Percentiles rank a stretch among this genome's conserved stretches.
Evolutionary conservation across 1,139 yeast genomes (phyloP).

Genomic region (Yarrowia galli): DNA sequence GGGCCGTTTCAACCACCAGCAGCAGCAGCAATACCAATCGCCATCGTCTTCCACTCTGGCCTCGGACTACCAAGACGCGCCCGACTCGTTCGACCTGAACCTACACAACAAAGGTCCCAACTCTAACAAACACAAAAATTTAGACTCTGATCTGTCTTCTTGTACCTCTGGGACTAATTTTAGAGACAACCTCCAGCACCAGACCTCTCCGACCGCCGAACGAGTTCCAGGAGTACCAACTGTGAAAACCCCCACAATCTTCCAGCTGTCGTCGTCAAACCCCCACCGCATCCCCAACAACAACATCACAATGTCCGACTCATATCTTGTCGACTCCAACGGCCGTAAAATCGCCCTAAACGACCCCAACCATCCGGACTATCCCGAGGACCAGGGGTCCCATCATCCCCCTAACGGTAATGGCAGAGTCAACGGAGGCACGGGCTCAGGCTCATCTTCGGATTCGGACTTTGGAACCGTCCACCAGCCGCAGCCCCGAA

Average conservation of each 20-base stretch:
- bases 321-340: conserved; percentile 31
- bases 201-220: neutral
- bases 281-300: neutral
- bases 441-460: neutral
- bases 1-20: neutral
- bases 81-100: conserved; percentile 30
- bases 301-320: conserved; percentile 15
- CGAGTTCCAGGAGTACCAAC: too few relatives aligned
- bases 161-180: conserved; percentile 7
- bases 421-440: neutral
- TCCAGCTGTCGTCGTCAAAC: neutral
- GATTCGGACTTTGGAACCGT: conserved; percentile 18
- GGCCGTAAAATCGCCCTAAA: conserved; percentile 33
- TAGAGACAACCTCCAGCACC: conserved; percentile 19
- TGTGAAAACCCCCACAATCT: too few relatives aligned
- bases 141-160: conserved; percentile 30
- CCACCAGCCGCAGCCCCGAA: conserved; percentile 25
- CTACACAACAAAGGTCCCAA: conserved; percentile 27
- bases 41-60: conserved; percentile 23
- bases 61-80: conserved; percentile 34
- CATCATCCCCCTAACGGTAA: conserved; percentile 5
- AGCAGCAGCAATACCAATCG: neutral
- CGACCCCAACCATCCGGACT: conserved; percentile 31
- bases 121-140: conserved; percentile 24
- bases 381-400: conserved; percentile 1